Base-by-base conservation (phyloP, 768 basidiomycete genomes). In the Tremella yokohamensis region DNA sequence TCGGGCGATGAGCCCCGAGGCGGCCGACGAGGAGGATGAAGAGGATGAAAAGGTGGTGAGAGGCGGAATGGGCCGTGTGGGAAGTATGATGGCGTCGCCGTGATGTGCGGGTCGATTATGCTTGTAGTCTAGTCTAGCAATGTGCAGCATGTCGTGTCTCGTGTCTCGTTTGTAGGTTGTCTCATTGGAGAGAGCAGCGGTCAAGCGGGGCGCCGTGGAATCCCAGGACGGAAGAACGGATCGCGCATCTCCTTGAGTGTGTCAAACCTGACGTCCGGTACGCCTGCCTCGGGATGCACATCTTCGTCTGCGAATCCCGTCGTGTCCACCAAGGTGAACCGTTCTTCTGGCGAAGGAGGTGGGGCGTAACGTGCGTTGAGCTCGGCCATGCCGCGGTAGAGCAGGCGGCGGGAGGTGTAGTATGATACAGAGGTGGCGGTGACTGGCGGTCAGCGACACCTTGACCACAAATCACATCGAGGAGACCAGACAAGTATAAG, bases 181-280 rank as follows among this genome's bases (percentile, higher is more conserved):
- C n/a, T n/a, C n/a, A n/a, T n/a, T 34, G 4, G 29, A 34, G 29
- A 34, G 29, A 34, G 42, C n/a, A 4, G 15, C 6, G 42, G 42
- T 54, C 51, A 64, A 8, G 48, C 60, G 1, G 53, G 58, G 20
- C 59, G 37, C 40, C 68, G 51, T 7, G 68, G 68, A n/a, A 62
- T 55, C 13, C 65, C 68, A 22, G 68, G 65, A 13, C 61, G 49
- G 47, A 63, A 59, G 53, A 59, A 70, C n/a, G 63, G 60, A 63
- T 70, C 68, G 40, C 68, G 54, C 68, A 70, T 64, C 52, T 70
- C 68, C 15, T 45, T 45, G 22, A 45, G n/a, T 8, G 42, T n/a
- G n/a, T 45, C 42, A 15, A 45, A 45, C 15, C 42, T 45, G 42
- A 45, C 42, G 42, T 45, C 42, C 22, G 42, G 22, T 34, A 34